phyloP scores from a whole-genome alignment of 345 rosid genomes.

The Rhizophora mangle region DNA sequence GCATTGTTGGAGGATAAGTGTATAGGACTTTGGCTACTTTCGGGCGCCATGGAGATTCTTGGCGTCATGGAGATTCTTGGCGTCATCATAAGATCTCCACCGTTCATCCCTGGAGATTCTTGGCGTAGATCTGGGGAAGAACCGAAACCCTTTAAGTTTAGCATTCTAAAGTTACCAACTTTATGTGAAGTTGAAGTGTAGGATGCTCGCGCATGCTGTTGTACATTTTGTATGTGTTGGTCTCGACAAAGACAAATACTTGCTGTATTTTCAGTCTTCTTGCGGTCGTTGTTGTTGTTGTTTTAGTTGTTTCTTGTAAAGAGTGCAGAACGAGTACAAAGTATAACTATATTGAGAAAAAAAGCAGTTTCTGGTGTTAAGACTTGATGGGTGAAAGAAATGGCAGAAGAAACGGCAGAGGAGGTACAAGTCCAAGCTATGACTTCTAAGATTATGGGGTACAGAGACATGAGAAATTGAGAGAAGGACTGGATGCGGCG shows the following conservation, averaged over 20 bases:
- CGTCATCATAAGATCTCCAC: constrained; percentile 71
- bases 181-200: constrained; percentile 33
- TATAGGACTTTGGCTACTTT: constrained; percentile 29
- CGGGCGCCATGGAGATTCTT: constrained; percentile 30
- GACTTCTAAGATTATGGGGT: constrained; percentile 29
- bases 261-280: neutral
- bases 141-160: constrained; percentile 52
- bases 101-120: constrained; percentile 45
- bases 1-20: constrained; percentile 36
- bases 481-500: constrained; percentile 8
- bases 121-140: constrained; percentile 78
- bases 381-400: constrained; percentile 50
- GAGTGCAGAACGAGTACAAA: constrained; percentile 52
- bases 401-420: constrained; percentile 38
- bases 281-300: neutral
- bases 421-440: constrained; percentile 31
- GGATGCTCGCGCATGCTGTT: constrained; percentile 23
- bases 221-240: constrained; percentile 24
- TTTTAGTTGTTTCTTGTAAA: constrained; percentile 36
- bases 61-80: constrained; percentile 50
- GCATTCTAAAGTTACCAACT: no score
- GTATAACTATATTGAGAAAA: constrained; percentile 43
- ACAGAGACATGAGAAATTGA: constrained; percentile 36
- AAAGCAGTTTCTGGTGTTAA: constrained; percentile 71
- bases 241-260: constrained; percentile 17